A percentile compares a stretch with the other conserved stretches of the same genome.
These are phyloP conservation scores for Sporothrix protearum DNA, from an alignment of 2,329 filamentous ascomycete genomes.

Conservation along the genomic window DNA sequence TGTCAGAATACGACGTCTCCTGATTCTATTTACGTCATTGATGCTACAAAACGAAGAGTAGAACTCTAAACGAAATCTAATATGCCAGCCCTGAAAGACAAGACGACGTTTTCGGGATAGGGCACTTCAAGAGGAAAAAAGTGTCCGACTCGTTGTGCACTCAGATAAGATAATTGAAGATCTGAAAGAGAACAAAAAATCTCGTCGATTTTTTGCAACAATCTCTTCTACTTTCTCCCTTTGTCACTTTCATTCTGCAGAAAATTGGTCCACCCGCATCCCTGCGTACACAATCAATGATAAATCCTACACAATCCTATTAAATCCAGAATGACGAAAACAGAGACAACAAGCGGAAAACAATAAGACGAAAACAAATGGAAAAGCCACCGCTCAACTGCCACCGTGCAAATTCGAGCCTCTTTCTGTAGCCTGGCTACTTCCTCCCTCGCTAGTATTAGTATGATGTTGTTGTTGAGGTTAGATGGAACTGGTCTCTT, in stretches of 20 bases:
- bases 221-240: neutral
- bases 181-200: neutral
- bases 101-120: neutral
- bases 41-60: neutral
- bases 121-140: neutral
- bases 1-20: neutral
- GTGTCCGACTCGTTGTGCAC: too few species aligned
- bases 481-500: neutral
- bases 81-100: neutral
- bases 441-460: neutral
- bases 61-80: neutral
- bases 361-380: neutral
- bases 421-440: neutral
- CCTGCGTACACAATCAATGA: neutral
- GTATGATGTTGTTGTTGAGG: neutral
- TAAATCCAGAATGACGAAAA: neutral
- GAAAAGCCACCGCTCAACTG: neutral
- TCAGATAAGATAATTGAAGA: neutral
- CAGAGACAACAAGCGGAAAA: neutral
- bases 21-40: neutral
- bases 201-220: neutral
- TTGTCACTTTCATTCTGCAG: neutral
- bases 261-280: neutral
- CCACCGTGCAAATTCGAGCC: neutral
- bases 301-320: slow-evolving; percentile 2